These are phyloP conservation scores for Paramyrothecium roridum DNA, from an alignment of 2,329 filamentous ascomycete species.

Conservation along the genomic window DNA sequence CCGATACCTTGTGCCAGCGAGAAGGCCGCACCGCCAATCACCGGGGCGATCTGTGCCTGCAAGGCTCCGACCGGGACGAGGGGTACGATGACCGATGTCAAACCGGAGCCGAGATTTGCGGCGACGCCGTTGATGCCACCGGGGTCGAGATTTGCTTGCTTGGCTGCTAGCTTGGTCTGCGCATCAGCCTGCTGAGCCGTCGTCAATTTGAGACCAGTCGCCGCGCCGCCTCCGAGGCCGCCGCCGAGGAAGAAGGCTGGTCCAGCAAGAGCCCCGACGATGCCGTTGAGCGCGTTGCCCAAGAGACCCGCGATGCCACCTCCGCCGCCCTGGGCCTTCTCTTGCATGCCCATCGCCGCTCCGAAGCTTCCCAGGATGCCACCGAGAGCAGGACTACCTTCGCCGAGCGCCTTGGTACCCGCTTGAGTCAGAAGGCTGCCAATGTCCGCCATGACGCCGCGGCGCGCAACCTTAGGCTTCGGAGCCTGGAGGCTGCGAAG, in stretches of 20 bases:
- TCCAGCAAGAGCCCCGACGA: neutral
- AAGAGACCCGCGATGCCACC: neutral
- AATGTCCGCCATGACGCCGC: neutral
- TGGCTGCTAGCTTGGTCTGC: neutral
- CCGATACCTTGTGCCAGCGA: neutral
- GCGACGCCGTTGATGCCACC: neutral
- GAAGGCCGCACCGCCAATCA: neutral
- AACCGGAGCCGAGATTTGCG: neutral
- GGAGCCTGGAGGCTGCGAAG: neutral
- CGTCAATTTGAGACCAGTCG: neutral
- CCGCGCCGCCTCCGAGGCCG: neutral
- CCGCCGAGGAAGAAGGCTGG: conserved; percentile 1
- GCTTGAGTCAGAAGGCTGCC: neutral
- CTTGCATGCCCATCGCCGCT: neutral
- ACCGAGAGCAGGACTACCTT: neutral
- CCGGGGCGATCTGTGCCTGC: neutral
- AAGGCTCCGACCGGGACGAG: neutral
- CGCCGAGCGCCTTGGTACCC: neutral
- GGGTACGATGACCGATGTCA: neutral
- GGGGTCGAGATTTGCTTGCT: neutral
- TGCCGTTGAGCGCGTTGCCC: neutral
- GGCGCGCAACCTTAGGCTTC: neutral
- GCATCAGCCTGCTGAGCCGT: neutral
- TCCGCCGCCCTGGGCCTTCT: neutral
- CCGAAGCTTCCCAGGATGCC: neutral